Conservation (phyloP, 1,284 basidiomycete genomes). For the Apiotrichum gracile region DNA sequence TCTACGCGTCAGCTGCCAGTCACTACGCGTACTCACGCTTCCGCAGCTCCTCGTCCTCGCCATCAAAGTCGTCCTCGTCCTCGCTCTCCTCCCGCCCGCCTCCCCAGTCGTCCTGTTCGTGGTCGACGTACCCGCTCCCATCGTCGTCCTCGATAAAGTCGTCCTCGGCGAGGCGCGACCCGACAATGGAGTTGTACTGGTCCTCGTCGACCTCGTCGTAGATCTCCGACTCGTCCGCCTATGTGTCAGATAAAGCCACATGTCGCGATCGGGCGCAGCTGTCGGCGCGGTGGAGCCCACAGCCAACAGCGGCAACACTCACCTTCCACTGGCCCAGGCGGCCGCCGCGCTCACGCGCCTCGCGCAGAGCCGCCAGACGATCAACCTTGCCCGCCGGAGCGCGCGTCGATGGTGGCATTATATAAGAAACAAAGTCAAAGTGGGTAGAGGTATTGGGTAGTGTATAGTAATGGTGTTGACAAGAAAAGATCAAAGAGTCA, state of each 20-base stretch:
- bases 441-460: neutral
- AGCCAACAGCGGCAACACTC: slow-evolving; percentile 2
- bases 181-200: slow-evolving; percentile 81
- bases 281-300: neutral
- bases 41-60: slow-evolving; percentile 44
- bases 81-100: slow-evolving; percentile 50
- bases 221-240: slow-evolving; percentile 60
- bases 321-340: slow-evolving; percentile 51
- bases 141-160: slow-evolving; percentile 92
- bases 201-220: slow-evolving; percentile 93
- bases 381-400: slow-evolving; percentile 16
- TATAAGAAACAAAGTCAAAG: neutral
- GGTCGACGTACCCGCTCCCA: slow-evolving; percentile 84
- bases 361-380: slow-evolving; percentile 47
- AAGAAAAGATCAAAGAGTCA: neutral
- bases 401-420: neutral
- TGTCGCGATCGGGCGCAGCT: neutral
- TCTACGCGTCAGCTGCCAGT: slow-evolving; percentile 18
- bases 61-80: slow-evolving; percentile 47
- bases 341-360: slow-evolving; percentile 48
- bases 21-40: slow-evolving; percentile 25
- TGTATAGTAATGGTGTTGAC: neutral
- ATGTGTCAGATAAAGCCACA: slow-evolving; percentile 4
- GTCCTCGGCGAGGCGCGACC: slow-evolving; percentile 75
- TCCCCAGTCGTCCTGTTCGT: slow-evolving; percentile 90